phyloP scores from a whole-genome alignment of 768 basidiomycete species.

The Coprinopsis cinerea region DNA sequence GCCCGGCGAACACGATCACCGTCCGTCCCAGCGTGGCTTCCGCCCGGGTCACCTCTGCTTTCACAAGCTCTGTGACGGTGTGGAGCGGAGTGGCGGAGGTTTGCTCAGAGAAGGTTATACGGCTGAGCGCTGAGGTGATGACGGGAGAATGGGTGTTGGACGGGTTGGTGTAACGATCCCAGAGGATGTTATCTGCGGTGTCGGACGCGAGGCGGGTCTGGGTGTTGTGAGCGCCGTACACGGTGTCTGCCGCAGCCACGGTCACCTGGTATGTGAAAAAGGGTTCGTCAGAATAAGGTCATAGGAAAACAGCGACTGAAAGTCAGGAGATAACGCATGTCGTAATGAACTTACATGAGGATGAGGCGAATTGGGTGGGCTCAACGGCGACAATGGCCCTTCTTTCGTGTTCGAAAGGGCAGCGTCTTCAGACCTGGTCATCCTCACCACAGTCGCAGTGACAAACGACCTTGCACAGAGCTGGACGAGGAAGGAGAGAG shows the following conservation, averaged over 20 bases:
- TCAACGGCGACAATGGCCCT: conserved; percentile 11
- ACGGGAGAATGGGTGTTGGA: conserved; percentile 21
- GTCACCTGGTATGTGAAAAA: conserved; percentile 27
- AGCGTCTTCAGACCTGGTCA: conserved; percentile 40
- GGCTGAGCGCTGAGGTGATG: conserved; percentile 42
- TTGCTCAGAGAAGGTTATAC: conserved; percentile 55
- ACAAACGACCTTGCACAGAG: conserved; percentile 56
- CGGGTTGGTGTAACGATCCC: conserved; percentile 54
- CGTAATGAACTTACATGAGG: neutral
- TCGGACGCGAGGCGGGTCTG: conserved; percentile 67
- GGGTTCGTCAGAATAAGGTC: neutral
- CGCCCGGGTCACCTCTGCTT: conserved; percentile 21
- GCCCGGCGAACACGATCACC: conserved; percentile 62
- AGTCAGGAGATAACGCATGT: no score
- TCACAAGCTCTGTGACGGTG: conserved; percentile 41
- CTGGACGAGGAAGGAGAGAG: conserved; percentile 77
- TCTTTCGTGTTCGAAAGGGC: neutral
- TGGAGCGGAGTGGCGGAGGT: conserved; percentile 52
- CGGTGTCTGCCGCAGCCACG: conserved; percentile 55
- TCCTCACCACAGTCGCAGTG: conserved; percentile 67
- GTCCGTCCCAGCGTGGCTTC: conserved; percentile 29
- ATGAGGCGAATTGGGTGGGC: conserved; percentile 6
- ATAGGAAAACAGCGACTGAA: no score
- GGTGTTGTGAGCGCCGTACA: conserved; percentile 62
- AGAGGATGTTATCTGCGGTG: conserved; percentile 76